phyloP scores from a whole-genome alignment of 768 basidiomycete species.

The Trametes sanguinea region DNA sequence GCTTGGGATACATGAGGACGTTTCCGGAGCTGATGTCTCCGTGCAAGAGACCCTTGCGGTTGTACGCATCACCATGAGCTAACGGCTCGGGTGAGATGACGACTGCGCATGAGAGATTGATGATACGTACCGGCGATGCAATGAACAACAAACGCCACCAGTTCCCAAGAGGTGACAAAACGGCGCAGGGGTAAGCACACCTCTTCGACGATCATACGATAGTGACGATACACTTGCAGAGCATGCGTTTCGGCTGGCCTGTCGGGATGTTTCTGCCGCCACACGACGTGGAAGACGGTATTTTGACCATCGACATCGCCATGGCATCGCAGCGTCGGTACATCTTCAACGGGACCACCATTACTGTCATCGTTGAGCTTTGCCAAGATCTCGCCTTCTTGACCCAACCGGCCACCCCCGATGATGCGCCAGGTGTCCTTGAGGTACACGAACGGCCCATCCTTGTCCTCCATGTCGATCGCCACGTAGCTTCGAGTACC shows the following conservation, averaged over 20 bases:
- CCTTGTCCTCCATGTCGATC: neutral
- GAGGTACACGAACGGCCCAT: slow-evolving; percentile 2
- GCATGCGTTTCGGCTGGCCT: neutral
- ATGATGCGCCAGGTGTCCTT: slow-evolving; percentile 1
- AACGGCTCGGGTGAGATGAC: neutral
- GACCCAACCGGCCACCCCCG: neutral
- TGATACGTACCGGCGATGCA: neutral
- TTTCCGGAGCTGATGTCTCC: slow-evolving; percentile 15
- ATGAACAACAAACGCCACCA: neutral
- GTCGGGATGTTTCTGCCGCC: neutral
- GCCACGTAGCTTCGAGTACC: slow-evolving; percentile 6
- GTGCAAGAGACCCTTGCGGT: slow-evolving; percentile 1
- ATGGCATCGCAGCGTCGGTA: neutral
- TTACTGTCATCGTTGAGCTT: neutral
- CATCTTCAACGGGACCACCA: neutral
- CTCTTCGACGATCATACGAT: slow-evolving; percentile 9
- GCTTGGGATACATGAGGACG: neutral
- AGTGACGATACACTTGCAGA: slow-evolving; percentile 3
- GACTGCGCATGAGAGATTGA: neutral
- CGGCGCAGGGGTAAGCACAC: neutral
- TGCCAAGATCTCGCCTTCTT: neutral
- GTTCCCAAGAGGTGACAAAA: neutral
- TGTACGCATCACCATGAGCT: slow-evolving; percentile 1
- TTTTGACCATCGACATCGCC: neutral
- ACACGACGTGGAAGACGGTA: neutral